Evolutionary conservation across 768 basidiomycete species (phyloP).

Genomic region (Tremella fuciformis): DNA sequence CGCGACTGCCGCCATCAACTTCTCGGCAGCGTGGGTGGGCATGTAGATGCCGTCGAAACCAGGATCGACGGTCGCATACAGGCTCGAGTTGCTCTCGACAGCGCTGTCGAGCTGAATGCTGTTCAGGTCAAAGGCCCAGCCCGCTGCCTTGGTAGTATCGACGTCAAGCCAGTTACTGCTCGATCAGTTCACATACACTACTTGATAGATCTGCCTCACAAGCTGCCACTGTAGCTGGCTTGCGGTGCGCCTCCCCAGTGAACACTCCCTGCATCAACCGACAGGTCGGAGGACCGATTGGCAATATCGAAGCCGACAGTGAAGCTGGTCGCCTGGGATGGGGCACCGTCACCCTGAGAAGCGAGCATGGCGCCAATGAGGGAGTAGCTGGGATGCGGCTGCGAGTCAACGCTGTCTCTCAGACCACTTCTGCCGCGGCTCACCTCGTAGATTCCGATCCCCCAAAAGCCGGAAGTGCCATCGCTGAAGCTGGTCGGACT

Average conservation of each 20-base stretch:
- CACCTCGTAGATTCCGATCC: slow-evolving; percentile 45
- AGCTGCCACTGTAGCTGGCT: slow-evolving; percentile 32
- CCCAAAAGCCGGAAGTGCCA: slow-evolving; percentile 43
- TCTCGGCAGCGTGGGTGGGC: slow-evolving; percentile 34
- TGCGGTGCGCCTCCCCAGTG: slow-evolving; percentile 48
- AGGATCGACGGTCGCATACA: slow-evolving; percentile 44
- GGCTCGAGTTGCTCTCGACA: slow-evolving; percentile 25
- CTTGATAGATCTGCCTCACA: slow-evolving; percentile 36
- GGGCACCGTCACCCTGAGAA: slow-evolving; percentile 16
- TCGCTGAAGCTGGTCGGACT: slow-evolving; percentile 15
- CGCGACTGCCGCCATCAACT: slow-evolving; percentile 28
- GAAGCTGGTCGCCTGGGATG: slow-evolving; percentile 15
- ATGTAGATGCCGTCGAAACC: slow-evolving; percentile 43
- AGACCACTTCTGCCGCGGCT: slow-evolving; percentile 9
- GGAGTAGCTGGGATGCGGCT: slow-evolving; percentile 18
- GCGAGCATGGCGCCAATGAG: slow-evolving; percentile 28
- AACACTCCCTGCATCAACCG: slow-evolving; percentile 30
- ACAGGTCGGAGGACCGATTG: slow-evolving; percentile 18
- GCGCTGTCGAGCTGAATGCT: slow-evolving; percentile 25
- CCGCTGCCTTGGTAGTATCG: slow-evolving; percentile 21
- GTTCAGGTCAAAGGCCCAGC: slow-evolving; percentile 41
- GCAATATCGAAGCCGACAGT: slow-evolving; percentile 43
- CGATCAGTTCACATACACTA: background rate
- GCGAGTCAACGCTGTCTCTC: slow-evolving; percentile 4
- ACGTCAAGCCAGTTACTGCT: slow-evolving; percentile 45